Evolutionary conservation across 345 rosid genomes (phyloP), one percentile per base, ranked within the genome.

Genomic region (Angophora floribunda): DNA sequence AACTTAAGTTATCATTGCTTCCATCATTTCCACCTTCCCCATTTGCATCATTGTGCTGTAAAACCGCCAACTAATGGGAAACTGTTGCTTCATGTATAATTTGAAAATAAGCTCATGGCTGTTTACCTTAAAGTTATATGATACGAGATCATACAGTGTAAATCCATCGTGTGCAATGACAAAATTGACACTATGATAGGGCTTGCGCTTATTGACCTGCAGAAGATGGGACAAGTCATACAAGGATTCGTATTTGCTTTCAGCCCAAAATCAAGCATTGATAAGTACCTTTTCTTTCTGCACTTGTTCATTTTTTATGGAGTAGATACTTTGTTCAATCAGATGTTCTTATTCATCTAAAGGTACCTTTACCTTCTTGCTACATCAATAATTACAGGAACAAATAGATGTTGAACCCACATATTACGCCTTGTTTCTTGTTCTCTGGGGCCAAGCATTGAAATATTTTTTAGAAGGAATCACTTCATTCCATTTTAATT

Each of bases 21-120:
- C 98, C 99, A 92, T 97, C 99, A 88, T 95, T 97, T 88, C 98
- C 99, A 65, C 96, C 95, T 93, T 97, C 99, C 87, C 99, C 99
- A 92, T 97, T 97, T 84, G 97, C 99, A 52, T 97, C 98, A 90
- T 97, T 97, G 91, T 97, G 99, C 99, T 97, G 95, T 30, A 90
- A 89, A 89, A 92, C n/a, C 89, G 50, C 36, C 16, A 55, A 17
- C 50, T 41, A 65, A 88, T 52, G 85, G 85, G 59, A 13, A 75
- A 75, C 61, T 79, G 87, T 75, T 86, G 85, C 53, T 78, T 21
- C 59, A 26, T 84, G 79, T 89, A 44, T 52, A 32, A 87, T 63
- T 26, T 17, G 7, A 89, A 88, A 90, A 70, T 41, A 82, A 86
- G 89, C 30, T 28, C 52, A 6, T 21, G n/a, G 65, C 88, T 8